Base-by-base conservation (phyloP, 2,329 filamentous ascomycete species). In the Ophiostoma sp. region DNA sequence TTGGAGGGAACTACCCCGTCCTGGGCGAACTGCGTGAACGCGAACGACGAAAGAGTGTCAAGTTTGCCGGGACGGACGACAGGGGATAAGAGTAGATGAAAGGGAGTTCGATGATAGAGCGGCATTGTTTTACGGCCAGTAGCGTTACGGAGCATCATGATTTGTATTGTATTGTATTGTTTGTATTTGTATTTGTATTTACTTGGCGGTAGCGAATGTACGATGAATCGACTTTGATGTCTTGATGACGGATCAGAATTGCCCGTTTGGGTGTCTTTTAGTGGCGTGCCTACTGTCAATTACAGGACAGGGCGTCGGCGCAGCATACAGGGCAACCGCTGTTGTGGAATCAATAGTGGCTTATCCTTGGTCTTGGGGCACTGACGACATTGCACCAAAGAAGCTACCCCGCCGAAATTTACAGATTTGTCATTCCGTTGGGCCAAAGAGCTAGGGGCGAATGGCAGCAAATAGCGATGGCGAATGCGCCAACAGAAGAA, bases 31-130 rank as follows among this genome's bases (percentile, higher is more conserved):
- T 70, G 0, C 71, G 75, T 0, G 85, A 87, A 64, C 80, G 87
- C 73, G 89, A 90, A 78, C 83, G 88, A 75, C 84, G 88, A 78
- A 90, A 90, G 84, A 90, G 88, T 75, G 89, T 91, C 77, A 91
- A 91, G 82, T 89, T 91, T 80, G 86, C 85, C 2, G 83, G 82
- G 59, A 82, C 84, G 11, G 83, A 82, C 9, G 69, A 68, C 3
- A n/a, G 70, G 36, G 39, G 31, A 0, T 36, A 31, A 42, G 8
- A n/a, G n/a, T 11, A 3, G 42, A 66, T 31, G 42, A 68, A 45
- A 17, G 19, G 5, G 42, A 42, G 7, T 50, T 6, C 31, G 11
- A 15, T 17, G 55, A 28, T 25, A 19, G 31, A 61, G 28, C 7
- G 28, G 0, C 28, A 15, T 45, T 17, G 9, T 45, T 55, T 25